Percentiles rank a stretch among this genome's conserved stretches.
These are phyloP conservation scores for Neonectria hederae DNA, from an alignment of 2,329 filamentous ascomycete genomes.

Conservation along the genomic window DNA sequence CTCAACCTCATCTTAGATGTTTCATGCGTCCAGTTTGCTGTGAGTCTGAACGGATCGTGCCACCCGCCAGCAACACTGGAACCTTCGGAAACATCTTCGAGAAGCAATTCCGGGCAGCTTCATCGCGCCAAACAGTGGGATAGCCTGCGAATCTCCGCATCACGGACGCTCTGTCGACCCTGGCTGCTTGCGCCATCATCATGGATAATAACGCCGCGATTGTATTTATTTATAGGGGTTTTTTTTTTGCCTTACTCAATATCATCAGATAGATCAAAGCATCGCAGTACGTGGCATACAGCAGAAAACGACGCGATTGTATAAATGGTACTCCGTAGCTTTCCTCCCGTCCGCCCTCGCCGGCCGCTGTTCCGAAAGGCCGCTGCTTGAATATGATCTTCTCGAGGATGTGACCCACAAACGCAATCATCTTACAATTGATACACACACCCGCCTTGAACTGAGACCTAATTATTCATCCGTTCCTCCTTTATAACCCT, in stretches of 20 bases:
- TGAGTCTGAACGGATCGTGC: constrained; percentile 22
- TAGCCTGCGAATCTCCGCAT: constrained; percentile 13
- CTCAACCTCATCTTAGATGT: constrained; percentile 23
- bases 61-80: constrained; percentile 9
- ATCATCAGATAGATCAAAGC: too few species aligned
- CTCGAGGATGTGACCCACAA: constrained; percentile 3
- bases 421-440: constrained; percentile 9
- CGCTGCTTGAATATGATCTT: constrained; percentile 6
- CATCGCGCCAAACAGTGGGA: constrained; percentile 18
- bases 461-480: constrained; percentile 18
- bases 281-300: too few species aligned
- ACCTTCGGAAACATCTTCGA: constrained; percentile 21
- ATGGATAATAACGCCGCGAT: constrained; percentile 7
- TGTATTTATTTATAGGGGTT: too few species aligned
- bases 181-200: constrained; percentile 3
- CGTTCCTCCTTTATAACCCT: constrained; percentile 16
- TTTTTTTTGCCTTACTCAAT: too few species aligned
- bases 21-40: constrained; percentile 13
- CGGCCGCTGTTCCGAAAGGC: constrained; percentile 17
- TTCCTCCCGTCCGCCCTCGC: constrained; percentile 9
- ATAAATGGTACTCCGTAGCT: too few species aligned
- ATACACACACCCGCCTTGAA: constrained; percentile 1
- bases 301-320: constrained; percentile 4
- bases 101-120: constrained; percentile 22
- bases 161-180: constrained; percentile 23